Evolutionary conservation across 73 alveolate species (phyloP).

Genomic region (Stentor roeselii): DNA sequence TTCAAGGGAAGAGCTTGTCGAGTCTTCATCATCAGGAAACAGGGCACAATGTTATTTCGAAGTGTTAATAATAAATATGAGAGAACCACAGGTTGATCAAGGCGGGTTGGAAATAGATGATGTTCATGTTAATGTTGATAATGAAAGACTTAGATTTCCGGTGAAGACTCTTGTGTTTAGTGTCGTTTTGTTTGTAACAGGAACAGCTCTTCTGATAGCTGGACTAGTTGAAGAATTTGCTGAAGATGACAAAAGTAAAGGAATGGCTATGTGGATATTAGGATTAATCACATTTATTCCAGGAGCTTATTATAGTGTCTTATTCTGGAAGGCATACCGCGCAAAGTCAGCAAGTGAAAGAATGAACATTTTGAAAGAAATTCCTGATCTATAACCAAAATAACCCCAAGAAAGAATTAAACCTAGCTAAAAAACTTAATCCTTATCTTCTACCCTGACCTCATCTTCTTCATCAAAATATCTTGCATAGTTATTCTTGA

Average conservation of each 20-base stretch:
- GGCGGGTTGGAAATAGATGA: neutral
- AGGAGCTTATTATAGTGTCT: slow-evolving; percentile 15
- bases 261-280: slow-evolving; percentile 13
- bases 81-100: too few relatives aligned
- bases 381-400: slow-evolving; percentile 19
- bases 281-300: slow-evolving; percentile 24
- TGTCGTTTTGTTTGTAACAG: neutral
- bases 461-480: too few relatives aligned
- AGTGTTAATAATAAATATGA: too few relatives aligned
- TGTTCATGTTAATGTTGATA: neutral
- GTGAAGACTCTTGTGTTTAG: neutral
- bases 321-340: slow-evolving; percentile 1
- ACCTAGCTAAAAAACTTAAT: too few relatives aligned
- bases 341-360: slow-evolving; percentile 29
- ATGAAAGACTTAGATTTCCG: slow-evolving; percentile 13
- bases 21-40: neutral
- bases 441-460: too few relatives aligned
- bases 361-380: slow-evolving; percentile 13
- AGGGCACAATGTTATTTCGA: neutral
- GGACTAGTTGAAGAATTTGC: slow-evolving; percentile 26
- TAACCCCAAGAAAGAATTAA: too few relatives aligned
- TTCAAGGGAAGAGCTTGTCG: neutral
- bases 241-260: slow-evolving; percentile 11
- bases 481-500: too few relatives aligned
- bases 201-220: neutral